These are phyloP conservation scores for Decorospora gaudefroyi DNA, from an alignment of 2,329 filamentous ascomycete species.

Conservation along the genomic window DNA sequence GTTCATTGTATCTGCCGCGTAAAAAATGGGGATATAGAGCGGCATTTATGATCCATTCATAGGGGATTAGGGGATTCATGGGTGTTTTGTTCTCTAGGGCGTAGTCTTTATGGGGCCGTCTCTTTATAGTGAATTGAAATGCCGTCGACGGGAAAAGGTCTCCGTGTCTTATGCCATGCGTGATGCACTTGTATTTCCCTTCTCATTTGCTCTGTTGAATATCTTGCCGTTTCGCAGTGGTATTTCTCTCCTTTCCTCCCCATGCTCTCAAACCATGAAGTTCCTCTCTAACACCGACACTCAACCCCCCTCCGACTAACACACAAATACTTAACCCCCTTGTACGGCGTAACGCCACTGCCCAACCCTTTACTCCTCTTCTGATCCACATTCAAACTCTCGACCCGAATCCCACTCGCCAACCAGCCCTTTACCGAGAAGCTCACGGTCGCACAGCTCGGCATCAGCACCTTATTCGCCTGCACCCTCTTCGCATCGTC, in stretches of 20 bases:
- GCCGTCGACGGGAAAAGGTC: not conserved
- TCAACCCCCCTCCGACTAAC: slow-evolving; percentile 63
- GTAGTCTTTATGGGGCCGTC: no score
- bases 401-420: slow-evolving; percentile 66
- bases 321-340: slow-evolving; percentile 96
- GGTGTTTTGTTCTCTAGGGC: not conserved
- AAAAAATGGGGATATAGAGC: not conserved
- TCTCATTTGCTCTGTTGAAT: no score
- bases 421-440: slow-evolving; percentile 66
- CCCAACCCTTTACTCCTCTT: slow-evolving; percentile 84
- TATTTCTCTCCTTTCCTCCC: no score
- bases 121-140: no score
- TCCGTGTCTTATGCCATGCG: not conserved
- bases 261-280: not conserved
- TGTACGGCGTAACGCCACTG: slow-evolving; percentile 90
- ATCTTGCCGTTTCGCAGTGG: no score
- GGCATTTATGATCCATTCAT: not conserved
- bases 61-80: not conserved
- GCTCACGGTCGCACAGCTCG: slow-evolving; percentile 52
- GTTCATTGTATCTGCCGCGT: not conserved
- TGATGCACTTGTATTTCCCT: not conserved
- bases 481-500: slow-evolving; percentile 62
- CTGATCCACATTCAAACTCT: slow-evolving; percentile 65
- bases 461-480: slow-evolving; percentile 59
- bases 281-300: slow-evolving; percentile 30